Evolutionary conservation across 768 basidiomycete genomes (phyloP), one percentile per base, ranked within the genome.

Genomic region (Trametes gibbosa): DNA sequence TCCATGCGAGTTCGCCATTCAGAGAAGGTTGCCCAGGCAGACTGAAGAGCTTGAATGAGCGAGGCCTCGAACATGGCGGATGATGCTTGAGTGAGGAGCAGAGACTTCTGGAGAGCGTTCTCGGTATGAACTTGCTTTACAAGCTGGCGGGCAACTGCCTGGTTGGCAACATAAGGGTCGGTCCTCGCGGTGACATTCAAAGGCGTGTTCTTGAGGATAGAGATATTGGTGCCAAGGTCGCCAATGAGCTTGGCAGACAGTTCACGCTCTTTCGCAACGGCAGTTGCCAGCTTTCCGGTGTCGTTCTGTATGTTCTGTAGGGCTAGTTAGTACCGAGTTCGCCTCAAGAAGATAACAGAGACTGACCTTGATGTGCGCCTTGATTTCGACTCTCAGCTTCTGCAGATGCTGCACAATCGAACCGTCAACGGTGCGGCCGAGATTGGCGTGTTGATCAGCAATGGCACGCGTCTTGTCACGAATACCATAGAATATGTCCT

Each of bases 1-100:
- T 84, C 81, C 78, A 92, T 89, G 66, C 97, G 91, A 2, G 89
- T 81, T 45, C 89, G 84, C 92, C 91, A 94, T 68, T 98, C 96
- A 67, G 95, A 92, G 70, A 90, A 99, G 0, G 96, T 98, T 56
- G 88, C 84, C 97, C 97, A 99, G 0, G 97, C 94, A 19, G 93
- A 95, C 73, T 98, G 94, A 62, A 99, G 84, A 2, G 93, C 86
- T 59, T 92, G 90, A 25, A 99, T 93, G 66, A 99, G 92, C 52
- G 95, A 95, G 64, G 93, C 91, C 73, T 98, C 97, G 66, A 99
- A 99, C 70, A 95, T 89, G 21, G 95, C 96, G 16, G 89, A 91
- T 71, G 96, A 96, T 64, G 95, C 94, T 67, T 99, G 96, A 85
- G 96, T 98, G 72, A 99, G 95, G 69, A 99, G 87, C 68, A 98